phyloP scores from a whole-genome alignment of 176 grass and related monocot genomes.

The Triticum aestivum region DNA sequence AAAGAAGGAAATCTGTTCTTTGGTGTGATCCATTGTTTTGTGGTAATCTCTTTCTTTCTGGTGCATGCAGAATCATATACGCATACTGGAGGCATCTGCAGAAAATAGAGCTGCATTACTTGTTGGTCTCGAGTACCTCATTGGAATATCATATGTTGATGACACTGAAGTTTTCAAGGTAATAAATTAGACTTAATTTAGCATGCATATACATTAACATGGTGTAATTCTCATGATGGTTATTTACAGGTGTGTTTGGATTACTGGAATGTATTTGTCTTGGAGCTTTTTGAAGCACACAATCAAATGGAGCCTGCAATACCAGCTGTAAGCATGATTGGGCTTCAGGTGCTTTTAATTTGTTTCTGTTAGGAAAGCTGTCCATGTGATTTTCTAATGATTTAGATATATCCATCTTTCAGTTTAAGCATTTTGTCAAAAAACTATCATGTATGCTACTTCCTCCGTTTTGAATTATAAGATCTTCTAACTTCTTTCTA shows the following conservation, averaged over 20 bases:
- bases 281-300: conserved; percentile 95
- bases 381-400: background rate
- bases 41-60: background rate
- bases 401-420: conserved; percentile 10
- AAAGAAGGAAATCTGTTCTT: background rate
- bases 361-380: conserved; percentile 11
- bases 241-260: conserved; percentile 88
- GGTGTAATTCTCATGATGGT: background rate
- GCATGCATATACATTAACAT: background rate
- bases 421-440: background rate
- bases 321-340: conserved; percentile 85
- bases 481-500: no score
- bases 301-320: conserved; percentile 85
- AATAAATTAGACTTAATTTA: conserved; percentile 27
- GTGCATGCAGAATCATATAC: conserved; percentile 73
- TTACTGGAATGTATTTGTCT: conserved; percentile 96
- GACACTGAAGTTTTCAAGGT: conserved; percentile 99
- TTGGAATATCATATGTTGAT: conserved; percentile 96
- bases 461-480: no score
- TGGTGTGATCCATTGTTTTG: conserved; percentile 10
- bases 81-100: conserved; percentile 71
- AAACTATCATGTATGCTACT: background rate
- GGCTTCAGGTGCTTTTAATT: conserved; percentile 65
- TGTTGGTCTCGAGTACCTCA: conserved; percentile 92
- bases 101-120: conserved; percentile 81